A percentile compares a stretch with the other conserved stretches of the same genome.
Conservation (phyloP, 164 flowering plant genomes). For the Magnolia officinalis region DNA sequence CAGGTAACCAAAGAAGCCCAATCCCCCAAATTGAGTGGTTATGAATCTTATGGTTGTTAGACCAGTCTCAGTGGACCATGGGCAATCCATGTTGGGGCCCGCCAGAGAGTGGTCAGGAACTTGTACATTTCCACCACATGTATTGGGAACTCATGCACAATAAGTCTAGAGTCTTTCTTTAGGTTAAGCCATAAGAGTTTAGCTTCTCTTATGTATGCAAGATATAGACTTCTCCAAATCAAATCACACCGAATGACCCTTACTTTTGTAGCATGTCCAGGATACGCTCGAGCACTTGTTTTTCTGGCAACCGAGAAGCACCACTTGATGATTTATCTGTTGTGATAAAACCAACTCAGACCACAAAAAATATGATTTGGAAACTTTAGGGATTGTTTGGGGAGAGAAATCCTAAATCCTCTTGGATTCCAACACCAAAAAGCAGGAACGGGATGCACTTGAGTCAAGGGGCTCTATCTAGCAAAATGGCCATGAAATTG, state of each 20-base stretch:
- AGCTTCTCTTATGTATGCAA: too few species aligned
- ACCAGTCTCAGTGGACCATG: too few species aligned
- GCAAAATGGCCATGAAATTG: not conserved
- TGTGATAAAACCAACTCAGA: conserved; percentile 13
- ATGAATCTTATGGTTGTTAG: too few species aligned
- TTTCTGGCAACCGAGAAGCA: conserved; percentile 36
- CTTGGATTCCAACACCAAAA: too few species aligned
- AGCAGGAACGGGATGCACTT: not conserved
- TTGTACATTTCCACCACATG: too few species aligned
- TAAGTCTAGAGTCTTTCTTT: too few species aligned
- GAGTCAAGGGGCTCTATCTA: not conserved
- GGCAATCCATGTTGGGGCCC: too few species aligned
- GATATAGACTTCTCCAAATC: not conserved
- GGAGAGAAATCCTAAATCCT: not conserved
- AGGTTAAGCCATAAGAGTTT: too few species aligned
- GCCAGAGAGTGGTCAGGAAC: too few species aligned
- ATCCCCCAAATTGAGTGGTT: too few species aligned
- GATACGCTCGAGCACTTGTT: conserved; percentile 42
- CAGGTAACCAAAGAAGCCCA: too few species aligned
- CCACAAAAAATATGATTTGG: not conserved
- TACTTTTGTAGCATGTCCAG: conserved; percentile 61
- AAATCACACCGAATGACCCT: not conserved
- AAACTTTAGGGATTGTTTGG: not conserved
- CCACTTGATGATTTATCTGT: conserved; percentile 17
- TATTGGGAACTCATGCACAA: too few species aligned